Percentiles rank a stretch among this genome's conserved stretches.
Evolutionary conservation across 257 asterid species (phyloP).

Genomic region (Jacaranda copaia): DNA sequence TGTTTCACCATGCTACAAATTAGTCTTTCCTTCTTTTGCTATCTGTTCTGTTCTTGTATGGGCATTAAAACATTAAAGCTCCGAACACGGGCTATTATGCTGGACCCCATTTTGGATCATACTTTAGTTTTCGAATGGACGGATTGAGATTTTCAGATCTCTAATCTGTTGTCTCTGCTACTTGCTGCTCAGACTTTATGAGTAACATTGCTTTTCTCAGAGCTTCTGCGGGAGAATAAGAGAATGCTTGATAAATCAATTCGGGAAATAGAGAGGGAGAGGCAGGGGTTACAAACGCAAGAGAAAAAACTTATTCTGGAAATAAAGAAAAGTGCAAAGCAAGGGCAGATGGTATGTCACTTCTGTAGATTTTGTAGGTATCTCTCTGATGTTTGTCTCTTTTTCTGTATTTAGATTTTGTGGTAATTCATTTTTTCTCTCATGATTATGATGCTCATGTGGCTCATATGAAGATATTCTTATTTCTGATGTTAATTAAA

Average conservation of each 20-base stretch:
- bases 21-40: too few species aligned
- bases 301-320: constrained; percentile 90
- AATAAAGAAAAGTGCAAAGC: constrained; percentile 98
- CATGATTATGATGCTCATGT: constrained; percentile 15
- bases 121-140: too few species aligned
- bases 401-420: not conserved
- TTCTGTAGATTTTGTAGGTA: constrained; percentile 11
- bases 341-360: constrained; percentile 90
- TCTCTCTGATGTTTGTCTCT: not conserved
- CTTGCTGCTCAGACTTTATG: not conserved
- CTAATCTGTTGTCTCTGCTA: not conserved
- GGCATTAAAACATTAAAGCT: too few species aligned
- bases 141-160: too few species aligned
- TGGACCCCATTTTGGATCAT: too few species aligned
- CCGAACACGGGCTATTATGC: too few species aligned
- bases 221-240: constrained; percentile 96
- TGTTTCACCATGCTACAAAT: too few species aligned
- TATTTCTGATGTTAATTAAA: constrained; percentile 20
- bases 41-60: too few species aligned
- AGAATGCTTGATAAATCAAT: constrained; percentile 98
- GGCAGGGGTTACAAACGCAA: constrained; percentile 90
- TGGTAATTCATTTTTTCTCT: not conserved
- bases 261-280: constrained; percentile 97
- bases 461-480: constrained; percentile 23
- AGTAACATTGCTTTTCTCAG: constrained; percentile 45